These are phyloP conservation scores for Claviceps arundinis DNA, from an alignment of 2,329 filamentous ascomycete species.

Conservation along the genomic window DNA sequence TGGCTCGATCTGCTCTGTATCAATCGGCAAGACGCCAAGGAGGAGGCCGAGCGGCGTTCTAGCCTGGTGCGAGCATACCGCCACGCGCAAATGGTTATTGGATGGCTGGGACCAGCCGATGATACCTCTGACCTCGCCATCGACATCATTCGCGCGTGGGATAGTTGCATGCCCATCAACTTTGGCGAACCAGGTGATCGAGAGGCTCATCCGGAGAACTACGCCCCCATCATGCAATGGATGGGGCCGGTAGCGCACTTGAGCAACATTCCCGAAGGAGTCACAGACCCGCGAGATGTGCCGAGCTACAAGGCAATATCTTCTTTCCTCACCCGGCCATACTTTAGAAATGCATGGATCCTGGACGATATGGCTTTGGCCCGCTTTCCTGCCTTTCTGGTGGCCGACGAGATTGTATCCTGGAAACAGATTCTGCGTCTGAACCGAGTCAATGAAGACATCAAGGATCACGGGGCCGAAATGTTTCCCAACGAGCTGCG, in stretches of 20 bases:
- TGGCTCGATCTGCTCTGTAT: conserved; percentile 20
- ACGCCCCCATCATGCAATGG: conserved; percentile 20
- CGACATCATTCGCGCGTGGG: conserved; percentile 14
- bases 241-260: conserved; percentile 14
- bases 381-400: conserved; percentile 17
- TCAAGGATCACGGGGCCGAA: conserved; percentile 18
- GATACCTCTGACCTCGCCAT: conserved; percentile 16
- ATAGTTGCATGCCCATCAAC: conserved; percentile 17
- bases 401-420: conserved; percentile 22
- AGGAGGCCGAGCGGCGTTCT: conserved; percentile 15
- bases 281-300: conserved; percentile 11
- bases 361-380: conserved; percentile 22
- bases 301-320: conserved; percentile 12
- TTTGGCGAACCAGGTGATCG: conserved; percentile 22
- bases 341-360: conserved; percentile 24
- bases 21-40: conserved; percentile 14
- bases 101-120: conserved; percentile 19
- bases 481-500: conserved; percentile 16
- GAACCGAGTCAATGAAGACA: conserved; percentile 23
- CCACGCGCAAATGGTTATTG: conserved; percentile 19
- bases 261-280: conserved; percentile 11
- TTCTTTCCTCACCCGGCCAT: conserved; percentile 19
- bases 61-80: conserved; percentile 18
- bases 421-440: conserved; percentile 22
- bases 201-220: conserved; percentile 20